Percentiles rank a stretch among this genome's conserved stretches.
These are phyloP conservation scores for Ailanthus altissimus DNA, from an alignment of 345 rosid genomes.

Conservation along the genomic window DNA sequence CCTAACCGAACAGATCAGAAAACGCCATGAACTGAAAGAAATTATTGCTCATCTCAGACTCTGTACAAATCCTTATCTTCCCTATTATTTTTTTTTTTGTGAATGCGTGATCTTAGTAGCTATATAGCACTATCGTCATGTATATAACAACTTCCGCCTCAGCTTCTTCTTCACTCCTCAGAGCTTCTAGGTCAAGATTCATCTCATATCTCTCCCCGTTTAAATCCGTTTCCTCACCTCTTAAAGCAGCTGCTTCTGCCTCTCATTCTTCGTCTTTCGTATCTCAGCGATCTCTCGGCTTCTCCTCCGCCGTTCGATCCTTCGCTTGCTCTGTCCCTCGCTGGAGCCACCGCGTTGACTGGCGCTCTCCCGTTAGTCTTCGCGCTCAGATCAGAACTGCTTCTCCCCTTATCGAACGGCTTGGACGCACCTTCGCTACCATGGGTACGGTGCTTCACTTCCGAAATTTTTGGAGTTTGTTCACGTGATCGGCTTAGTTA, in stretches of 20 bases:
- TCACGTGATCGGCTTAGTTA: constrained; percentile 1
- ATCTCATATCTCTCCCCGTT: constrained; percentile 28
- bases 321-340: constrained; percentile 50
- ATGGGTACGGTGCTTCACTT: constrained; percentile 57
- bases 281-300: constrained; percentile 50
- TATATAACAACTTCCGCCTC: constrained; percentile 54
- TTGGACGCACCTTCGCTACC: constrained; percentile 68
- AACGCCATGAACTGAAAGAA: constrained; percentile 5
- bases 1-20: background rate
- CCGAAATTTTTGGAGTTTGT: constrained; percentile 20
- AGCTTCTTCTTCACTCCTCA: constrained; percentile 58
- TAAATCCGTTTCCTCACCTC: constrained; percentile 21
- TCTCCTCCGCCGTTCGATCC: constrained; percentile 51
- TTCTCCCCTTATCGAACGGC: constrained; percentile 61
- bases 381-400: constrained; percentile 69
- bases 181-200: constrained; percentile 59
- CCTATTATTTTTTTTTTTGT: background rate
- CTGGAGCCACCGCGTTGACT: constrained; percentile 77
- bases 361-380: constrained; percentile 57
- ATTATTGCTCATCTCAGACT: background rate
- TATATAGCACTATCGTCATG: constrained; percentile 48
- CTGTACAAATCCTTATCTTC: constrained; percentile 15
- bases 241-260: constrained; percentile 9
- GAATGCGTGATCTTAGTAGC: constrained; percentile 24
- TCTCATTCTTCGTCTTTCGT: constrained; percentile 25